Conservation (phyloP, 2,329 filamentous ascomycete genomes). For the Epicoccum nigrum region DNA sequence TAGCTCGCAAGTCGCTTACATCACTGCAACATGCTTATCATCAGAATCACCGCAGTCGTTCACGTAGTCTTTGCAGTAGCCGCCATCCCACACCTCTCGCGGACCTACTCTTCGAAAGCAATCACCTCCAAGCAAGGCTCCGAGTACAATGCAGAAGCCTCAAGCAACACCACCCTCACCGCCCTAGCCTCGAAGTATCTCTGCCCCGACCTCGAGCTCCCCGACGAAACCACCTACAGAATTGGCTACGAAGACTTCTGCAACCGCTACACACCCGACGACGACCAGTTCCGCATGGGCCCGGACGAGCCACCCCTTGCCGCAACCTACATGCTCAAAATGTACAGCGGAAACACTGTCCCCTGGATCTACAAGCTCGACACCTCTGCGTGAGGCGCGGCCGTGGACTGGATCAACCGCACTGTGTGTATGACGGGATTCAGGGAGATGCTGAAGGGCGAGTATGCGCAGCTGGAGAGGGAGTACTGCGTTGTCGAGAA, state of each 20-base stretch:
- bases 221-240: neutral
- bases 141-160: neutral
- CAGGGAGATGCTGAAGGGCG: neutral
- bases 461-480: neutral
- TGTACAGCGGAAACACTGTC: neutral
- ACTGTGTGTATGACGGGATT: neutral
- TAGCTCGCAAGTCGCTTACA: too few species aligned
- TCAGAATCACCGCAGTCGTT: too few species aligned
- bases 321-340: neutral
- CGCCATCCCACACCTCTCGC: too few species aligned
- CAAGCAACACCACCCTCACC: neutral
- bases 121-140: too few species aligned
- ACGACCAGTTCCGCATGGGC: neutral
- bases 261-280: neutral
- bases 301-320: neutral
- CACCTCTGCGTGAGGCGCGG: neutral
- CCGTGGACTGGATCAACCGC: neutral
- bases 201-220: slow-evolving; percentile 4
- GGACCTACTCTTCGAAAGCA: too few species aligned
- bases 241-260: slow-evolving; percentile 3
- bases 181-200: neutral
- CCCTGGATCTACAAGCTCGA: slow-evolving; percentile 1
- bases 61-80: too few species aligned
- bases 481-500: neutral
- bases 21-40: neutral